phyloP scores from a whole-genome alignment of 257 asterid species.

The Ocimum tenuiflorum region DNA sequence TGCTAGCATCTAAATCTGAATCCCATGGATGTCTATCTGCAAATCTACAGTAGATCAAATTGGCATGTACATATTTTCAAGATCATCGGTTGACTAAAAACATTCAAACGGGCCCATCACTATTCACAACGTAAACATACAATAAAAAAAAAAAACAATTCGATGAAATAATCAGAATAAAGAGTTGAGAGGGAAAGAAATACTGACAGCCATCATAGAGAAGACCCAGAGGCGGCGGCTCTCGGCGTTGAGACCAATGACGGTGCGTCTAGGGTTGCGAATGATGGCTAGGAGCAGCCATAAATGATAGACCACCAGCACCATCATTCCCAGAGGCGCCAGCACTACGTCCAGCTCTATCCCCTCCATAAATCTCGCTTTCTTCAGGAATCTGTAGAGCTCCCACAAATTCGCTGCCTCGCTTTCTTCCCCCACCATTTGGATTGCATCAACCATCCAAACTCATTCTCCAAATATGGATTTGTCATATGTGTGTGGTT shows the following conservation, averaged over 20 bases:
- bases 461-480: background rate
- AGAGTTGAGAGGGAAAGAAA: background rate
- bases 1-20: no score
- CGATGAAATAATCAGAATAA: background rate
- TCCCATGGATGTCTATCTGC: no score
- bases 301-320: background rate
- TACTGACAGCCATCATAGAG: constrained; percentile 6
- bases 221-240: constrained; percentile 6
- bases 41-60: no score
- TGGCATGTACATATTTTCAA: no score
- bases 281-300: background rate
- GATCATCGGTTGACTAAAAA: no score
- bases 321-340: background rate
- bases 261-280: background rate
- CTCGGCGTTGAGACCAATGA: constrained; percentile 6
- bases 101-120: no score
- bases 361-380: background rate
- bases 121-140: no score
- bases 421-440: background rate
- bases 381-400: background rate
- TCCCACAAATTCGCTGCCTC: background rate
- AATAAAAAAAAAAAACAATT: no score
- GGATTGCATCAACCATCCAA: background rate
- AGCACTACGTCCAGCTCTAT: background rate
- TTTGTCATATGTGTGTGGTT: background rate